These are phyloP conservation scores for Pythium sukuiense DNA, from an alignment of 352 stramenopile species.

Conservation along the genomic window DNA sequence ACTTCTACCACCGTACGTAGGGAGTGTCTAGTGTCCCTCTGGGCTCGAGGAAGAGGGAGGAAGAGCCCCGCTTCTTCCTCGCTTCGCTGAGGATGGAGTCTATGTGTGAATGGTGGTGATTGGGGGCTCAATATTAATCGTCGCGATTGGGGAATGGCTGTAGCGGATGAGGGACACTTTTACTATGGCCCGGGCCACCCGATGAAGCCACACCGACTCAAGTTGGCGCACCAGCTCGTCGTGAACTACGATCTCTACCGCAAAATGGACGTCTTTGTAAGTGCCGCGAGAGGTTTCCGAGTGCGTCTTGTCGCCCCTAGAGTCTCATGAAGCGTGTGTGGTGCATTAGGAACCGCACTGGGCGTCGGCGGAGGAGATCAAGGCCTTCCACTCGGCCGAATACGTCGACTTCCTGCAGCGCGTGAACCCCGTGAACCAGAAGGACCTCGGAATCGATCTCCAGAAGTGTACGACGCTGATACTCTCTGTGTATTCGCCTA, in stretches of 20 bases:
- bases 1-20: conserved; percentile 85
- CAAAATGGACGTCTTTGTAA: conserved; percentile 98
- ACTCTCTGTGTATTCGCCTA: background rate
- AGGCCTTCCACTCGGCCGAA: conserved; percentile 96
- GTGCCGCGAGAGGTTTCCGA: conserved; percentile 7
- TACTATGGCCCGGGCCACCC: conserved; percentile 96
- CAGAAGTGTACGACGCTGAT: conserved; percentile 56
- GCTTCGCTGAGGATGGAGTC: background rate
- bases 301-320: background rate
- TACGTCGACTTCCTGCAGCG: conserved; percentile 98
- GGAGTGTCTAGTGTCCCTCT: no score
- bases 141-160: background rate
- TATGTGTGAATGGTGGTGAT: background rate
- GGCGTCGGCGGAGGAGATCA: conserved; percentile 92
- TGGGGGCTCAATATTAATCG: background rate
- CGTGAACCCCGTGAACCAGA: conserved; percentile 94
- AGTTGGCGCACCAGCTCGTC: conserved; percentile 98
- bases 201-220: conserved; percentile 98
- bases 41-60: background rate
- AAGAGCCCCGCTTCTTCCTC: background rate
- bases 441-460: conserved; percentile 71
- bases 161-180: conserved; percentile 95
- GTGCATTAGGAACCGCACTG: conserved; percentile 68
- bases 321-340: background rate
- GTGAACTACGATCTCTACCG: conserved; percentile 98